Evolutionary conservation across 305 asterid species (phyloP).

Genomic region (Ilex paraguariensis): DNA sequence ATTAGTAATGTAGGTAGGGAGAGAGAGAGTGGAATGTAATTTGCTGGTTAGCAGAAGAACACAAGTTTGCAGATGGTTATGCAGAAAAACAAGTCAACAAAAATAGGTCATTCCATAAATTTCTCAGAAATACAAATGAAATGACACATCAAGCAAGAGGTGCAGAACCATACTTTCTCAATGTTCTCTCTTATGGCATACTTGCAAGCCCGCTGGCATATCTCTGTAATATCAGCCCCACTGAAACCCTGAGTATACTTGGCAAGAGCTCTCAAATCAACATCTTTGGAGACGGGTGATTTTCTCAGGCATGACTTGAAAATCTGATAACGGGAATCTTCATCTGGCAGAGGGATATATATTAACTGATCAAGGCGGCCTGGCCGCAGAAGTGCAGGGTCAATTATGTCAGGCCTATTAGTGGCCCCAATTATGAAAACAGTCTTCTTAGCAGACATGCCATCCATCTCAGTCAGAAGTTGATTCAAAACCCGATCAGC

Average conservation of each 20-base stretch:
- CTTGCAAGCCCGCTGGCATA: slow-evolving; percentile 65
- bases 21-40: too few relatives aligned
- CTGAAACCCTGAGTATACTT: slow-evolving; percentile 60
- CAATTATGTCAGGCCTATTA: slow-evolving; percentile 63
- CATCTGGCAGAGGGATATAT: slow-evolving; percentile 67
- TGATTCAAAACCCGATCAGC: slow-evolving; percentile 70
- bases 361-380: slow-evolving; percentile 69
- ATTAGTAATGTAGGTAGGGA: too few relatives aligned
- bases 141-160: neutral
- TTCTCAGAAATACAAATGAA: too few relatives aligned
- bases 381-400: slow-evolving; percentile 64
- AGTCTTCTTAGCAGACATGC: slow-evolving; percentile 64
- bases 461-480: slow-evolving; percentile 69
- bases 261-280: slow-evolving; percentile 63
- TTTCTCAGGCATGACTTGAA: slow-evolving; percentile 63
- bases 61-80: too few relatives aligned
- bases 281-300: slow-evolving; percentile 50
- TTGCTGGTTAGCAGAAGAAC: too few relatives aligned
- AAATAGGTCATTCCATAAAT: too few relatives aligned
- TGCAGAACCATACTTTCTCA: slow-evolving; percentile 40
- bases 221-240: slow-evolving; percentile 62
- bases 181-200: slow-evolving; percentile 67
- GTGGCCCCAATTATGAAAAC: slow-evolving; percentile 71
- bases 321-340: slow-evolving; percentile 57
- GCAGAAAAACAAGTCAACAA: too few relatives aligned